Evolutionary conservation across 768 basidiomycete genomes (phyloP).

Genomic region (button mushroom (Agaricus bisporus)): DNA sequence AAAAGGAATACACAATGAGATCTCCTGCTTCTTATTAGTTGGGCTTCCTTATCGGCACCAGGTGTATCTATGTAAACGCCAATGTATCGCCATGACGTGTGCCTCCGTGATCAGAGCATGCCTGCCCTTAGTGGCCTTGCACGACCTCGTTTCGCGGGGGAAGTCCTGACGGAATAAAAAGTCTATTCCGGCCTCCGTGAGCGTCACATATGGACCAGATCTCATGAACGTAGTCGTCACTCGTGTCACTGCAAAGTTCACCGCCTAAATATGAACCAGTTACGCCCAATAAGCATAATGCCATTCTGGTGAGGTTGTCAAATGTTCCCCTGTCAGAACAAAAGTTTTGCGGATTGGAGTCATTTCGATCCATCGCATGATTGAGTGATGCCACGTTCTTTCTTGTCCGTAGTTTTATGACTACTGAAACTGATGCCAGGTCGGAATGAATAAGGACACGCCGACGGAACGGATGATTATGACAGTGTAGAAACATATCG

Average conservation of each 20-base stretch:
- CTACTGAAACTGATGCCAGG: too few relatives aligned
- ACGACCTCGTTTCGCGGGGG: slow-evolving; percentile 5
- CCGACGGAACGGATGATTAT: too few relatives aligned
- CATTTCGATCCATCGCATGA: too few relatives aligned
- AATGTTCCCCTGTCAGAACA: background rate
- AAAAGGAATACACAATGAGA: slow-evolving; percentile 9
- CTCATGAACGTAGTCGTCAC: background rate
- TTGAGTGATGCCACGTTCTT: too few relatives aligned
- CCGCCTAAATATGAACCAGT: background rate
- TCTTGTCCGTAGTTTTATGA: too few relatives aligned
- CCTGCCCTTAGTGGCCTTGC: background rate
- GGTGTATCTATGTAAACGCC: slow-evolving; percentile 1
- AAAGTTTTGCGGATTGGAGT: too few relatives aligned
- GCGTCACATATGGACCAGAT: slow-evolving; percentile 1
- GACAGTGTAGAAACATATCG: too few relatives aligned
- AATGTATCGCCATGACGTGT: slow-evolving; percentile 1
- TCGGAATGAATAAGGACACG: too few relatives aligned
- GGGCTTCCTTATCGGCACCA: slow-evolving; percentile 6
- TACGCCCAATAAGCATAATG: background rate
- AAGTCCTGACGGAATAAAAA: background rate
- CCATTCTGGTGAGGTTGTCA: background rate
- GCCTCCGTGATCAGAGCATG: background rate
- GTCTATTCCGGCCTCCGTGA: background rate
- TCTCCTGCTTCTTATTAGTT: slow-evolving; percentile 1
- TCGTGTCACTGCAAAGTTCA: background rate